phyloP scores from a whole-genome alignment of 768 basidiomycete species.

The Xerocomus brunneocitrinus region DNA sequence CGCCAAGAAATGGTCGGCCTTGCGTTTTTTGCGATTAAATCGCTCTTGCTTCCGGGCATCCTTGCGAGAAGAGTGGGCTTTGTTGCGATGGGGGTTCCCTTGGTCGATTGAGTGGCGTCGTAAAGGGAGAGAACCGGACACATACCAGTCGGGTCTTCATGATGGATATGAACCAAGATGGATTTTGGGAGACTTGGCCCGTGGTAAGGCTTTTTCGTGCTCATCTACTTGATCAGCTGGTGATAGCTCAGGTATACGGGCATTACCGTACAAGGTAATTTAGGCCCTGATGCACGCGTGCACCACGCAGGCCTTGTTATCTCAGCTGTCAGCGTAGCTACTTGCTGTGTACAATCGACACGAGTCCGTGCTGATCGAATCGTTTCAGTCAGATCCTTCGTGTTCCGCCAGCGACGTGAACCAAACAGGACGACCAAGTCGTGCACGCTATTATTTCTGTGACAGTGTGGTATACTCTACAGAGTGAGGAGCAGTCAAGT shows the following conservation, averaged over 20 bases:
- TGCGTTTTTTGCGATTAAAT: conserved; percentile 55
- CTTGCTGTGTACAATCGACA: too few relatives aligned
- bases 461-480: neutral
- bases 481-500: neutral
- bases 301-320: too few relatives aligned
- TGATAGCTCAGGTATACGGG: neutral
- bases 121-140: neutral
- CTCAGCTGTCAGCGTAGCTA: too few relatives aligned
- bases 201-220: conserved; percentile 6
- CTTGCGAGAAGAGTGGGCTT: conserved; percentile 43
- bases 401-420: too few relatives aligned
- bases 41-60: conserved; percentile 63
- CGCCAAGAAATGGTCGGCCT: conserved; percentile 53
- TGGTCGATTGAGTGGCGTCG: conserved; percentile 1
- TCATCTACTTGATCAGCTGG: conserved; percentile 7
- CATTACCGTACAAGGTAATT: neutral
- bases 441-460: too few relatives aligned
- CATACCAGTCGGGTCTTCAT: conserved; percentile 13
- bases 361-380: too few relatives aligned
- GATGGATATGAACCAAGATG: conserved; percentile 25
- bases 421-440: too few relatives aligned
- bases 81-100: conserved; percentile 6
- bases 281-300: too few relatives aligned
- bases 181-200: conserved; percentile 27
- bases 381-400: too few relatives aligned